phyloP scores from a whole-genome alignment of 768 basidiomycete species.

The Lactarius evosmus region DNA sequence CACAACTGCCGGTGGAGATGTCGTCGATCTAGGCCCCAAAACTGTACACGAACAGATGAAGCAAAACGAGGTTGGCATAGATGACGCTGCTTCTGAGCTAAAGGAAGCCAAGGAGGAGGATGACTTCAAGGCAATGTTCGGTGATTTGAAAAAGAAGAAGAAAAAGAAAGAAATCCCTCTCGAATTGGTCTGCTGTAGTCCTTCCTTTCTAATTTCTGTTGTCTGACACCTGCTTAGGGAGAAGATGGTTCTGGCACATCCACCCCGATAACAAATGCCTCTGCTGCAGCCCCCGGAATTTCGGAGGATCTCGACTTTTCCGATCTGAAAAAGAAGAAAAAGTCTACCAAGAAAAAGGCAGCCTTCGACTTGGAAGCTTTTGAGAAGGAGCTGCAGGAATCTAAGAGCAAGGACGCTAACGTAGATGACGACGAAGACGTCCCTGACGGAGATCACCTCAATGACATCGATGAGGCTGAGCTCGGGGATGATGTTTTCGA shows the following conservation, averaged over 20 bases:
- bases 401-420: conserved; percentile 56
- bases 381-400: conserved; percentile 83
- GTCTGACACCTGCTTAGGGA: conserved; percentile 39
- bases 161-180: conserved; percentile 88
- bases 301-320: conserved; percentile 88
- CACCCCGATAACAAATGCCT: conserved; percentile 44
- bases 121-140: conserved; percentile 81
- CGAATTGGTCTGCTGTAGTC: conserved; percentile 56
- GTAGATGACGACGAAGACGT: conserved; percentile 55
- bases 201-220: neutral
- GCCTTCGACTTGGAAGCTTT: conserved; percentile 90
- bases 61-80: conserved; percentile 39
- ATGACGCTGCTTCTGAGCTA: conserved; percentile 34
- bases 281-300: conserved; percentile 31
- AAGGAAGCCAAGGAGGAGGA: conserved; percentile 63
- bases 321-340: conserved; percentile 97
- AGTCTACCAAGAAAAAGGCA: conserved; percentile 81
- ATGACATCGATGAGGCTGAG: conserved; percentile 74
- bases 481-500: conserved; percentile 89
- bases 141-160: conserved; percentile 88
- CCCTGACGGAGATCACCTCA: conserved; percentile 61
- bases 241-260: conserved; percentile 64
- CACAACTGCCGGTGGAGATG: conserved; percentile 65
- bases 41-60: conserved; percentile 78
- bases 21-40: conserved; percentile 71